Evolutionary conservation across 2,329 filamentous ascomycete genomes (phyloP).

Genomic region (Penicillium sp.): DNA sequence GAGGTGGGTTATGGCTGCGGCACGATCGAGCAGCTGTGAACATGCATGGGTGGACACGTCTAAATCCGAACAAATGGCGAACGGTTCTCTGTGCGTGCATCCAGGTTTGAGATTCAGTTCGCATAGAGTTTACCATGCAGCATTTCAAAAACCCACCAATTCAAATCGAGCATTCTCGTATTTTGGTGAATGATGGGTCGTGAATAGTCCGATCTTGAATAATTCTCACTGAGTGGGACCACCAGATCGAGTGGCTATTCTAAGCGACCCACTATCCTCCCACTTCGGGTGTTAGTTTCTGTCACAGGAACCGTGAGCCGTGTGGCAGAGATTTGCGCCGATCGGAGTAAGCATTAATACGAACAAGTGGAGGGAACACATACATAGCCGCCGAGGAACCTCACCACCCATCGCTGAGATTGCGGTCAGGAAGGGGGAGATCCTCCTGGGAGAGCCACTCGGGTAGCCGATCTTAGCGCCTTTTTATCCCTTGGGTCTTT

Average conservation of each 20-base stretch:
- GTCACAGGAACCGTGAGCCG: background rate
- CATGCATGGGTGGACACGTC: background rate
- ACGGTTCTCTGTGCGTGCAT: background rate
- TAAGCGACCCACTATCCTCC: background rate
- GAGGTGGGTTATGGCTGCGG: background rate
- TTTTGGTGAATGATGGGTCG: background rate
- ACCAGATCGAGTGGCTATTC: background rate
- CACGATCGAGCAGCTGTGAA: background rate
- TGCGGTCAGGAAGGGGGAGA: constrained; percentile 13
- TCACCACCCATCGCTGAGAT: background rate
- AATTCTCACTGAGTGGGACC: background rate
- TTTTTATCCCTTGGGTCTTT: background rate
- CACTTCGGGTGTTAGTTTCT: background rate
- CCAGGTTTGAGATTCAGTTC: background rate
- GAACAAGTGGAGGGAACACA: background rate
- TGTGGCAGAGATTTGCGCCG: background rate
- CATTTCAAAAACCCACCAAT: background rate
- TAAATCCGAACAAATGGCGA: background rate
- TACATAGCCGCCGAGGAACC: background rate
- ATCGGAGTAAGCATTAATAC: background rate
- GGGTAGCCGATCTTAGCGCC: constrained; percentile 19
- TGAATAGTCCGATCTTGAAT: background rate
- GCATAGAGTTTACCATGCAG: background rate
- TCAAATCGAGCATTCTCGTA: background rate
- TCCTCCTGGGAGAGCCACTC: constrained; percentile 13